Base-by-base conservation (phyloP, 495 filamentous ascomycete species). In the Aspergillus sclerotioniger region DNA sequence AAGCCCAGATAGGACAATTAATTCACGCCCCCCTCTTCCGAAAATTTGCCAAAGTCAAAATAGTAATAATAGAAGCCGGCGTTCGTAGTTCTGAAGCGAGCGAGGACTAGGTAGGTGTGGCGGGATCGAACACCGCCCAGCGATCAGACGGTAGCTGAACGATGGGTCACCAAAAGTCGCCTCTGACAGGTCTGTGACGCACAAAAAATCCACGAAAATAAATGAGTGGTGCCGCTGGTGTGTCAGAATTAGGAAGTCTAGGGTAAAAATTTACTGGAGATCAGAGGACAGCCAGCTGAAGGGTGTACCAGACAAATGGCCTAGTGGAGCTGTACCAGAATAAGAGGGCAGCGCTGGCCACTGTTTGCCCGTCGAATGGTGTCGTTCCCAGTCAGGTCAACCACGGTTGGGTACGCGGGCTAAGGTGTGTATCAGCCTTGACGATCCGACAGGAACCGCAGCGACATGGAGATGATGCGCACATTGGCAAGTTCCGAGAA, bases 401-500 rank as follows among this genome's bases (percentile, higher is more conserved):
- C 67, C 65, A 69, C 64, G 70, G 65, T 71, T 72, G 65, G 54
- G 53, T 7, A 61, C 35, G 44, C 59, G 61, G 62, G 53, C 61
- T 62, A 64, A 56, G 47, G 54, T 56, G 61, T 59, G 59, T 69
- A 62, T 68, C 61, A 68, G 58, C 54, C 58, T 62, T 56, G 66
- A 63, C 59, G 67, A 68, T 68, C 64, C 67, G 60, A 64, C 60
- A 66, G 62, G 62, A 63, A 67, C 64, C 62, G 57, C 49, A 60
- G 59, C 58, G 58, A 62, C 67, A 62, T 60, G 51, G 52, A 60
- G 67, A 67, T 72, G 71, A 74, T 74, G 69, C 71, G 71, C 67
- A 72, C 71, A 71, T 70, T 65, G 54, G 61, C 58, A 67, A 48
- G 51, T 64, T 88, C 33, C 73, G 72, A 19, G 62, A 78, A 58